phyloP scores from a whole-genome alignment of 2,329 filamentous ascomycete genomes.

The Fusarium camptoceras region DNA sequence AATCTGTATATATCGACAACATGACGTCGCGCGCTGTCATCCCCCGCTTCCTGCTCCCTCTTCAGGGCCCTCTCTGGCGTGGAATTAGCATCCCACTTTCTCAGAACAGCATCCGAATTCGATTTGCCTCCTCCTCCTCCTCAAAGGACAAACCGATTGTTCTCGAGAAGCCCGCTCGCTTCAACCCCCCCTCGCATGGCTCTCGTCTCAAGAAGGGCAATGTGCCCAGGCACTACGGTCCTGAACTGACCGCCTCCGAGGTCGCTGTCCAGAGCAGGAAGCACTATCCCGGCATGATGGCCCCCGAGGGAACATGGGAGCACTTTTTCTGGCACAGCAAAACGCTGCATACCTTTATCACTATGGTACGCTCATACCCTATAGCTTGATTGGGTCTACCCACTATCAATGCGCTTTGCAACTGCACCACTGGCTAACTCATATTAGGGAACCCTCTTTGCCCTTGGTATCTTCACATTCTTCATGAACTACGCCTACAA shows the following conservation, averaged over 20 bases:
- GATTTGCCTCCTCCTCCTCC: constrained; percentile 49
- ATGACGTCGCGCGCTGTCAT: constrained; percentile 66
- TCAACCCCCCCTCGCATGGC: constrained; percentile 92
- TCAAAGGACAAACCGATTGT: constrained; percentile 69
- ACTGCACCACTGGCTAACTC: constrained; percentile 8
- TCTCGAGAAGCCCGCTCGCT: constrained; percentile 88
- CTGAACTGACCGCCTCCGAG: constrained; percentile 74
- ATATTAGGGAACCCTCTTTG: constrained; percentile 71
- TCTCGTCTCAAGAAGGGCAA: constrained; percentile 69
- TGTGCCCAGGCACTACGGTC: constrained; percentile 78
- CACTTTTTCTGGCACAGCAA: constrained; percentile 86
- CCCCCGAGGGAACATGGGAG: constrained; percentile 82
- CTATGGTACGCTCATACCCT: constrained; percentile 71
- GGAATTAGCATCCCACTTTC: constrained; percentile 52
- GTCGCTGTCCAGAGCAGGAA: constrained; percentile 72
- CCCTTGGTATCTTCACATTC: constrained; percentile 78
- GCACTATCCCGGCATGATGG: constrained; percentile 90
- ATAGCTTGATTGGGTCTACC: not conserved
- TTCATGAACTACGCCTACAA: constrained; percentile 81
- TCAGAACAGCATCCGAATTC: constrained; percentile 51
- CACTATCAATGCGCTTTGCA: not conserved
- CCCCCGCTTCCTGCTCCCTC: constrained; percentile 75
- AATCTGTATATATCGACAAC: not conserved
- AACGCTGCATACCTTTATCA: constrained; percentile 83
- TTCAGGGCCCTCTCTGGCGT: constrained; percentile 68